Evolutionary conservation across 2,329 filamentous ascomycete species (phyloP).

Genomic region (Rhytidhysteron rufulum): DNA sequence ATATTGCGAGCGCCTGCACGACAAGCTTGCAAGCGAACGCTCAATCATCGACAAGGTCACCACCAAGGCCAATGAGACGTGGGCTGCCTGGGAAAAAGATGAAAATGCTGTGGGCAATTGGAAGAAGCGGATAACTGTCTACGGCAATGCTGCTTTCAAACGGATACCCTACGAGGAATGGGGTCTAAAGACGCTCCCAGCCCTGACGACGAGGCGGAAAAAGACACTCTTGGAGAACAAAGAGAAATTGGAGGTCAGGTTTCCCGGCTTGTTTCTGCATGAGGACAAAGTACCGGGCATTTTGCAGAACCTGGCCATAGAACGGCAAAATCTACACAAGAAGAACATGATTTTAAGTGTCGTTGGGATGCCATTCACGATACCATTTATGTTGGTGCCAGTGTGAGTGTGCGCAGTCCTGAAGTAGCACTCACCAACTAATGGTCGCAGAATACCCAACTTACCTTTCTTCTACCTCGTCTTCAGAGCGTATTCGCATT

Average conservation of each 20-base stretch:
- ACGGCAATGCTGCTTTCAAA: constrained; percentile 80
- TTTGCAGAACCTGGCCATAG: constrained; percentile 69
- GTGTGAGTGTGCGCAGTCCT: constrained; percentile 57
- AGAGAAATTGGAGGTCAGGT: constrained; percentile 69
- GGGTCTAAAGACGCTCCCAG: constrained; percentile 91
- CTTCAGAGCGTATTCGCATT: constrained; percentile 67
- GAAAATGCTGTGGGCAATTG: constrained; percentile 62
- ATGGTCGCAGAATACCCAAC: constrained; percentile 68
- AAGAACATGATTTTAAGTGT: constrained; percentile 77
- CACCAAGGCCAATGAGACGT: constrained; percentile 68
- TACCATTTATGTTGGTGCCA: constrained; percentile 79
- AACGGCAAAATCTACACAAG: constrained; percentile 74
- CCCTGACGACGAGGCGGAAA: constrained; percentile 65
- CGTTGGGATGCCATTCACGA: constrained; percentile 67
- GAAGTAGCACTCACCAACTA: constrained; percentile 8
- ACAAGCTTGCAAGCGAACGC: constrained; percentile 45
- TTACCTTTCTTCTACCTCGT: constrained; percentile 94
- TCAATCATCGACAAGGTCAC: constrained; percentile 67
- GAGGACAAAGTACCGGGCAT: constrained; percentile 60
- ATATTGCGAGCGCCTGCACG: constrained; percentile 76
- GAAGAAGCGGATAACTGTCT: constrained; percentile 81
- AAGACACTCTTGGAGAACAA: constrained; percentile 60
- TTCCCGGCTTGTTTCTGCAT: constrained; percentile 67
- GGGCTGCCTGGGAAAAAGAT: constrained; percentile 83
- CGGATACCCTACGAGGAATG: constrained; percentile 96